Conservation (phyloP, 805 yeast species). For the Tetrapisispora iriomotensis region DNA sequence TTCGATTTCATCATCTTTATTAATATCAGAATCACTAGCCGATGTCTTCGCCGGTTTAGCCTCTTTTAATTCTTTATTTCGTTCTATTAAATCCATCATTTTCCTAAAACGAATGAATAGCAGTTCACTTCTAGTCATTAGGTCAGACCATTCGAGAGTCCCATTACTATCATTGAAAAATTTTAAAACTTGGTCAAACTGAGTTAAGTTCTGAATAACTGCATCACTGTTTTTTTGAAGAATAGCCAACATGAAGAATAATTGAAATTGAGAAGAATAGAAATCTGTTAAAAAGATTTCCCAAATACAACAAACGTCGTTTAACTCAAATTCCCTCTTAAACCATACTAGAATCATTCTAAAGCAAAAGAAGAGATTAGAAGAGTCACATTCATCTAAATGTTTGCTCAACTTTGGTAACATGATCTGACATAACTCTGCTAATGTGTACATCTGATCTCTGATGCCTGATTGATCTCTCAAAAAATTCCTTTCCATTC, state of each 20-base stretch:
- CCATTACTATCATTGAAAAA: conserved; percentile 85
- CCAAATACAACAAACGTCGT: conserved; percentile 75
- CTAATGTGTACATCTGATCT: conserved; percentile 72
- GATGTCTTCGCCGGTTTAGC: background rate
- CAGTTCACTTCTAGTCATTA: conserved; percentile 75
- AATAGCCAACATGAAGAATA: conserved; percentile 83
- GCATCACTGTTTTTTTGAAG: conserved; percentile 76
- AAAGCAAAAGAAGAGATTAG: conserved; percentile 85
- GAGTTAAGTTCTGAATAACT: conserved; percentile 59
- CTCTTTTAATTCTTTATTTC: conserved; percentile 29
- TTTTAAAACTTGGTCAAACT: conserved; percentile 86
- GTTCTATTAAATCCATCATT: conserved; percentile 69
- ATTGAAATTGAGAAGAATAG: conserved; percentile 76
- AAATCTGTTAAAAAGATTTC: conserved; percentile 86
- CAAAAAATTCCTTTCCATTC: conserved; percentile 90
- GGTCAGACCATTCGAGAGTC: conserved; percentile 62
- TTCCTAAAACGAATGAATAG: conserved; percentile 71
- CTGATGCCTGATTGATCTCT: conserved; percentile 92
- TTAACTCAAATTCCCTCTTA: conserved; percentile 80
- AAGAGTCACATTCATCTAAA: conserved; percentile 77
- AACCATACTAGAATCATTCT: conserved; percentile 93
- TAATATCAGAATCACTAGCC: conserved; percentile 33
- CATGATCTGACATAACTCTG: conserved; percentile 83
- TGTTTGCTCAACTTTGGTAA: conserved; percentile 76
- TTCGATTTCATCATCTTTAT: conserved; percentile 35